Base-by-base conservation (phyloP, 805 yeast species). In the Debaryomyces maramus region DNA sequence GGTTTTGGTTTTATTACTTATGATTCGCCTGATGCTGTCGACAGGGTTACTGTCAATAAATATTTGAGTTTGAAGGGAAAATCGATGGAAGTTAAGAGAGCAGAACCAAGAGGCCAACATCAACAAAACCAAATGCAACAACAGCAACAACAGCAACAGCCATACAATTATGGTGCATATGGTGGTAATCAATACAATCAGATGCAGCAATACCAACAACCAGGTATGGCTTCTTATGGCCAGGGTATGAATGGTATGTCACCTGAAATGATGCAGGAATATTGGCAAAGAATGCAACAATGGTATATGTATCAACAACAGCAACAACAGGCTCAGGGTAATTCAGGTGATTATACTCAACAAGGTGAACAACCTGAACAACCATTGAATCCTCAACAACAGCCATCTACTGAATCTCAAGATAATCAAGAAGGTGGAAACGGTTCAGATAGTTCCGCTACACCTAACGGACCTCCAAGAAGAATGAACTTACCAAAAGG, bases 1-100 rank as follows among this genome's bases (percentile, higher is more conserved):
- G 99, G 99, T 18, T 91, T 89, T 63, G 99, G 99, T 1, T 91
- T 91, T 63, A 89, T 91, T 47, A 91, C 99, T 10, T 91, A 85
- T 65, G 98, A 91, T 57, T 80, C 95, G 14, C 95, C 96, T 16
- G 90, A 85, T 33, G 97, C 97, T 11, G 97, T 91, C 32, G 97
- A 90, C 55, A 75, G 81, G 51, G 95, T 88, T 40, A 82, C 93
- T 40, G 84, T 81, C 42, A 85, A 84, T 61, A 85, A 85, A 62
- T 88, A 81, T 57, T 77, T 91, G 48, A 80, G 82, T 41, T 81
- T 91, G 53, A 89, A 88, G 57, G 97, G 96, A 34, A 87, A 85
- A 55, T 75, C 83, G 40, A 83, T 85, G 79, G 93, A 85, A 63
- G 86, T 85, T 45, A 85, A 85, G 57, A 77, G 88, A 59, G 93